phyloP scores from a whole-genome alignment of 192 early-diverging fungal genomes.

The Linnemannia schmuckeri region DNA sequence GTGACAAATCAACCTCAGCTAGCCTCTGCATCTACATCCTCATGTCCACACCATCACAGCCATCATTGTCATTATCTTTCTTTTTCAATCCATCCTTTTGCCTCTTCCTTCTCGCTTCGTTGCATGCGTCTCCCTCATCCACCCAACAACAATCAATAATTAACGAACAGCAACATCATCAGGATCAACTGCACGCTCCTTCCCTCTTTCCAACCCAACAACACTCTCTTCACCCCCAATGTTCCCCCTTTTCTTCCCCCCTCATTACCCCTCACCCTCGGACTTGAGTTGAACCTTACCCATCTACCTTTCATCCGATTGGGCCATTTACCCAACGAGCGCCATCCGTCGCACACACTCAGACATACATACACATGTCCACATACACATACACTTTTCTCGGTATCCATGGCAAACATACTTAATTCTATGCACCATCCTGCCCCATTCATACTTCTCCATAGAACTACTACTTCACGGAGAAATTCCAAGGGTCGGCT shows the following conservation, averaged over 20 bases:
- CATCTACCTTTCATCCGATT: neutral
- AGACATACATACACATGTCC: neutral
- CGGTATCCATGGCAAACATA: constrained; percentile 14
- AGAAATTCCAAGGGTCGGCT: constrained; percentile 26
- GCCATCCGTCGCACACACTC: neutral
- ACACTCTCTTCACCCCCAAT: neutral
- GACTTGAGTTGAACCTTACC: neutral
- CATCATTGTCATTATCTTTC: neutral
- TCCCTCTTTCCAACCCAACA: neutral
- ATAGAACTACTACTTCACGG: constrained; percentile 34
- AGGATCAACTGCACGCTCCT: neutral
- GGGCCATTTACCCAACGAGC: neutral
- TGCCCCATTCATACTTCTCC: constrained; percentile 26
- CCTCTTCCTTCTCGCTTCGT: too few relatives aligned
- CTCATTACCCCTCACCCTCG: neutral
- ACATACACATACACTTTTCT: neutral
- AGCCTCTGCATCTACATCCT: neutral
- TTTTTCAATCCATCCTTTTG: too few relatives aligned
- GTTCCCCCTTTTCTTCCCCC: neutral
- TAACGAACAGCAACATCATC: too few relatives aligned
- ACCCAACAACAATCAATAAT: too few relatives aligned
- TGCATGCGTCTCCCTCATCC: too few relatives aligned
- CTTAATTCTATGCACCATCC: constrained; percentile 41
- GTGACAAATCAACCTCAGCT: neutral
- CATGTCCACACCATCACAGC: neutral